These are phyloP conservation scores for Cercospora zeae-maydis DNA, from an alignment of 2,329 filamentous ascomycete genomes.

Conservation along the genomic window DNA sequence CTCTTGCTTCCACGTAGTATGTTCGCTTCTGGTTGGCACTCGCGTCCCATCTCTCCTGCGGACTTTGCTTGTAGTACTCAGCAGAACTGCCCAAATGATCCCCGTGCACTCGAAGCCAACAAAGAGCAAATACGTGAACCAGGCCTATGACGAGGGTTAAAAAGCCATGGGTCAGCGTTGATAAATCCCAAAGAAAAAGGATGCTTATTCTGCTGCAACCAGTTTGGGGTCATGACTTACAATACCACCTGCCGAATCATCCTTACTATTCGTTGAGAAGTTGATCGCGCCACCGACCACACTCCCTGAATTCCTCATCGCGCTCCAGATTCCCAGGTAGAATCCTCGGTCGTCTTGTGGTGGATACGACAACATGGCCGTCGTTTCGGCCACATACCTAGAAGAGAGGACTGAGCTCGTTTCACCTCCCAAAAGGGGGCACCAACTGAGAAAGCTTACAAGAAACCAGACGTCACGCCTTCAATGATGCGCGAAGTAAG, in stretches of 20 bases:
- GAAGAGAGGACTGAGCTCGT: too few species aligned
- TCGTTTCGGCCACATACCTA: slow-evolving; percentile 36
- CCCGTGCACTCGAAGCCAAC: slow-evolving; percentile 35
- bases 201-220: neutral
- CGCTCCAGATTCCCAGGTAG: slow-evolving; percentile 33
- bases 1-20: slow-evolving; percentile 23
- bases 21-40: slow-evolving; percentile 23
- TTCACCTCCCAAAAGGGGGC: neutral
- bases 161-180: neutral
- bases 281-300: slow-evolving; percentile 38
- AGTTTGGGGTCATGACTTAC: neutral
- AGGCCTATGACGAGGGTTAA: slow-evolving; percentile 4
- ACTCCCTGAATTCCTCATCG: slow-evolving; percentile 37
- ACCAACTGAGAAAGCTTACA: slow-evolving; percentile 1
- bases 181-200: neutral
- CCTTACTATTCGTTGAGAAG: slow-evolving; percentile 32
- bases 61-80: slow-evolving; percentile 29
- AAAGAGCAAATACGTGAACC: slow-evolving; percentile 35
- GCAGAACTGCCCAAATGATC: slow-evolving; percentile 31
- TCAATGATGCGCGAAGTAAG: slow-evolving; percentile 33
- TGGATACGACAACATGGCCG: slow-evolving; percentile 40
- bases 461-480: slow-evolving; percentile 23
- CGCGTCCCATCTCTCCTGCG: slow-evolving; percentile 28
- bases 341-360: slow-evolving; percentile 35
- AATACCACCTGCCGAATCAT: slow-evolving; percentile 29